Conservation (phyloP, 345 rosid species). For the Syzygium grande region DNA sequence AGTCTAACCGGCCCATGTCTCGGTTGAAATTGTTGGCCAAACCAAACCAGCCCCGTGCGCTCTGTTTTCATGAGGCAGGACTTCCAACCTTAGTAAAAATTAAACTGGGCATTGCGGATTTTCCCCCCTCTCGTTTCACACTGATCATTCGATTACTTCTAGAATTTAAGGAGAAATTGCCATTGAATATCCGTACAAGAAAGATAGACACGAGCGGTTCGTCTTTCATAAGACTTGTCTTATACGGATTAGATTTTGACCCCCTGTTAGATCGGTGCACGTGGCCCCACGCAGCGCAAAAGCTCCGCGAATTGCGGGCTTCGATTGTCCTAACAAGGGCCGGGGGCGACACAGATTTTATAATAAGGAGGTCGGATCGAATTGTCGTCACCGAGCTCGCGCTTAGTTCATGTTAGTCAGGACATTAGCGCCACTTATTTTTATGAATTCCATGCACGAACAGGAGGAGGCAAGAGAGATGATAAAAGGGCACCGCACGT, state of each 20-base stretch:
- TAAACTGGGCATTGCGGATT: not conserved
- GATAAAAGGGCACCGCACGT: not conserved
- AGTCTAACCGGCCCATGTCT: not conserved
- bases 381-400: accelerated
- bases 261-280: not conserved
- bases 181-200: not conserved
- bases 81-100: not conserved
- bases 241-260: not conserved
- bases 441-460: not conserved
- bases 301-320: not conserved
- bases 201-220: not conserved
- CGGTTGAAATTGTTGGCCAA: not conserved
- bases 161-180: not conserved
- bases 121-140: not conserved
- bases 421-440: not conserved
- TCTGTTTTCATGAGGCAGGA: not conserved
- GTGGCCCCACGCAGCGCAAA: not conserved
- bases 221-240: not conserved
- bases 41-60: not conserved
- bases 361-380: not conserved
- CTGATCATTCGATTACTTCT: not conserved
- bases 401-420: not conserved
- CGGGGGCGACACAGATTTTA: not conserved
- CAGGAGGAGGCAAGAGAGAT: not conserved
- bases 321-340: not conserved